Percentiles rank a stretch among this genome's conserved stretches.
phyloP scores from a whole-genome alignment of 2,329 filamentous ascomycete species.

The Ceratocystis destructans region DNA sequence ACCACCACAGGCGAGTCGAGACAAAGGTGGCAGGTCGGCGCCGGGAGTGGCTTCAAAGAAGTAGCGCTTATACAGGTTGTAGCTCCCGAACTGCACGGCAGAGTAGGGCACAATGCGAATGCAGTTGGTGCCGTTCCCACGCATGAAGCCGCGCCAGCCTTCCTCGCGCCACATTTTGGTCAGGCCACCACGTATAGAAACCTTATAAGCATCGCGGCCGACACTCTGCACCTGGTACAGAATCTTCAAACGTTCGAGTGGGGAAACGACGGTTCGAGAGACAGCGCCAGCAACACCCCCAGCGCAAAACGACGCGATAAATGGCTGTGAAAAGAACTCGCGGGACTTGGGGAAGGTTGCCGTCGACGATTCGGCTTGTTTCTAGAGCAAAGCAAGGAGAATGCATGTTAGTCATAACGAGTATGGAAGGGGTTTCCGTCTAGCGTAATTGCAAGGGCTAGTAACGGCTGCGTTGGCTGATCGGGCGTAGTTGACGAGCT shows the following conservation, averaged over 20 bases:
- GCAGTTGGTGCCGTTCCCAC: conserved; percentile 95
- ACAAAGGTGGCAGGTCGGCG: conserved; percentile 56
- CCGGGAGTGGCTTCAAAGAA: conserved; percentile 67
- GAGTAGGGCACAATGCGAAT: conserved; percentile 97
- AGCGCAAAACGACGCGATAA: conserved; percentile 82
- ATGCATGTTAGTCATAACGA: not conserved
- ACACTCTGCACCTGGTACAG: conserved; percentile 91
- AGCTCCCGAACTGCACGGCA: conserved; percentile 94
- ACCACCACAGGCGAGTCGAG: conserved; percentile 78
- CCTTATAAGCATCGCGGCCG: conserved; percentile 81
- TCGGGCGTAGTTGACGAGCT: too few species aligned
- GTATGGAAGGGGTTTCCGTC: not conserved
- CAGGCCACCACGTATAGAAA: conserved; percentile 78
- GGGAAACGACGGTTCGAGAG: conserved; percentile 93
- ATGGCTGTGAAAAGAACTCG: conserved; percentile 57
- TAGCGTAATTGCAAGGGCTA: not conserved
- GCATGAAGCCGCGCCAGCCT: conserved; percentile 94
- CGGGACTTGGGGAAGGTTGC: not conserved
- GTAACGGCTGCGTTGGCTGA: not conserved
- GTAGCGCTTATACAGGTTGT: conserved; percentile 87
- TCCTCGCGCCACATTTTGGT: conserved; percentile 95
- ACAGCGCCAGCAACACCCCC: conserved; percentile 91
- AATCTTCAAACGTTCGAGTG: conserved; percentile 90
- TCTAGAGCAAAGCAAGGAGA: not conserved
- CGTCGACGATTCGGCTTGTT: conserved; percentile 8